These are phyloP conservation scores for Calocera viscosa DNA, from an alignment of 768 basidiomycete genomes.

Conservation along the genomic window DNA sequence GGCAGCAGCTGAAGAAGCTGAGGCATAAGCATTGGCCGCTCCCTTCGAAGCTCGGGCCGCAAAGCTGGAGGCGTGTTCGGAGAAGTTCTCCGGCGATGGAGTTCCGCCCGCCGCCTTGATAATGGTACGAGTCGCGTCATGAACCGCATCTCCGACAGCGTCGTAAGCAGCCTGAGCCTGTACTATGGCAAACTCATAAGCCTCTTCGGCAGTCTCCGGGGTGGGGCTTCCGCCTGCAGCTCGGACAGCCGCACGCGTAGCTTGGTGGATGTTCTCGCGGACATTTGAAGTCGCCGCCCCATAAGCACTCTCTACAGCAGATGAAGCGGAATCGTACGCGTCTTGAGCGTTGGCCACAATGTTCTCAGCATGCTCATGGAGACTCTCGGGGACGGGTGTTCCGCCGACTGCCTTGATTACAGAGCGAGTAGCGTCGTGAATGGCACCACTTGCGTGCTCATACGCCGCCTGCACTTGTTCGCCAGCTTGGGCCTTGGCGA, in stretches of 20 bases:
- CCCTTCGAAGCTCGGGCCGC: not conserved
- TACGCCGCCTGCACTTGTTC: not conserved
- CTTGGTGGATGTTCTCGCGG: not conserved
- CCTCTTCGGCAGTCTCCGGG: not conserved
- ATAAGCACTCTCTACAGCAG: not conserved
- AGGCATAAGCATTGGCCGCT: not conserved
- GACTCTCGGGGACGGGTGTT: not conserved
- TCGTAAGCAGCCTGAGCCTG: not conserved
- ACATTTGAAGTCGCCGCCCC: not conserved
- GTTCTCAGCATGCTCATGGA: not conserved
- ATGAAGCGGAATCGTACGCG: not conserved
- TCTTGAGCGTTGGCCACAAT: not conserved
- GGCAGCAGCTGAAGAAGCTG: not conserved
- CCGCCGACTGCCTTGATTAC: constrained; percentile 5
- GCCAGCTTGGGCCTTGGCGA: not conserved
- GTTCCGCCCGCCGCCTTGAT: constrained; percentile 20
- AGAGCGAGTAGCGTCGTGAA: constrained; percentile 20
- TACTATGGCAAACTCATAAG: not conserved
- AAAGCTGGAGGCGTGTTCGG: constrained; percentile 18
- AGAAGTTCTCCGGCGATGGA: constrained; percentile 19
- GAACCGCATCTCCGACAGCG: not conserved
- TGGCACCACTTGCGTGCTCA: constrained; percentile 13
- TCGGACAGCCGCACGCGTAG: not conserved
- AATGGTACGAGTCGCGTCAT: constrained; percentile 7
- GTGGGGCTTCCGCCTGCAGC: not conserved